These are phyloP conservation scores for Teratosphaeria gauchensis DNA, from an alignment of 2,329 filamentous ascomycete species.

Conservation along the genomic window DNA sequence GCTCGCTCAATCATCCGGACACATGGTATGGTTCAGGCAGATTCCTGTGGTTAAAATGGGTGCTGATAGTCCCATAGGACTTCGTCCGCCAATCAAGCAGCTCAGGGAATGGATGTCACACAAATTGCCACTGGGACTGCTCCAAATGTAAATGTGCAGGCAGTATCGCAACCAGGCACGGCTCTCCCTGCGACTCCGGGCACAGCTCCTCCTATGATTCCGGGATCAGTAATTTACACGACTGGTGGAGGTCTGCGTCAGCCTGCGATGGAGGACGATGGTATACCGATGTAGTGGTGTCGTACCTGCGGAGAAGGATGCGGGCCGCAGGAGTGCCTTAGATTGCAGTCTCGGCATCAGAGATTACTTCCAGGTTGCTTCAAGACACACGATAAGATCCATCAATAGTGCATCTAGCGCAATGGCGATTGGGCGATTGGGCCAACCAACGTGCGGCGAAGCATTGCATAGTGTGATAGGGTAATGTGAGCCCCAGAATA, in stretches of 20 bases:
- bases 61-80: neutral
- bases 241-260: neutral
- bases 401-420: too few relatives aligned
- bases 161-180: neutral
- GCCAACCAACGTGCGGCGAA: too few relatives aligned
- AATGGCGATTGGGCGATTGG: too few relatives aligned
- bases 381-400: too few relatives aligned
- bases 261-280: neutral
- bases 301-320: too few relatives aligned
- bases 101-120: neutral
- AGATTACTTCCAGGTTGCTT: too few relatives aligned
- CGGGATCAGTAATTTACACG: neutral
- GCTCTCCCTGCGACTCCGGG: neutral
- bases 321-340: too few relatives aligned
- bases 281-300: neutral
- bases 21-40: slow-evolving; percentile 1
- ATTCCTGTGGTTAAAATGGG: neutral
- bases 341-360: too few relatives aligned
- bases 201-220: neutral
- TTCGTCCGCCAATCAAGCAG: neutral
- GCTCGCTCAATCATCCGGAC: slow-evolving; percentile 5
- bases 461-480: too few relatives aligned
- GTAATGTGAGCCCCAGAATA: too few relatives aligned
- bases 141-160: neutral
- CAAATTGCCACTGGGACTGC: neutral